phyloP scores from a whole-genome alignment of 805 yeast species.

The Diddensiella transvaalensis region DNA sequence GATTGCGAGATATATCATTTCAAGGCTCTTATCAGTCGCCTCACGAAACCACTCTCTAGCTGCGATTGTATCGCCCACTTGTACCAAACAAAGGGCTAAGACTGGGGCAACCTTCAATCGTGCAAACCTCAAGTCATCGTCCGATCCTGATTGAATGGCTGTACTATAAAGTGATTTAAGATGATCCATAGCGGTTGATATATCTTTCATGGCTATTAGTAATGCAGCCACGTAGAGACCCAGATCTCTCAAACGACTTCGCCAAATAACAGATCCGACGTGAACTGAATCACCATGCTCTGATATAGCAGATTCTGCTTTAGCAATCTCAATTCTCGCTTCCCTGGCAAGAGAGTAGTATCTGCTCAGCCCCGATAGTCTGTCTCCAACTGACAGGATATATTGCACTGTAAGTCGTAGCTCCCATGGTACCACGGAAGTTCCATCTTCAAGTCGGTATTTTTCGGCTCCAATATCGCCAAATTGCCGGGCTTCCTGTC shows the following conservation, averaged over 20 bases:
- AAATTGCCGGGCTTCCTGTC: slow-evolving; percentile 30
- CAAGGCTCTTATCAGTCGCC: background rate
- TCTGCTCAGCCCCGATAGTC: slow-evolving; percentile 30
- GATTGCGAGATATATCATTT: slow-evolving; percentile 13
- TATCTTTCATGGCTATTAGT: slow-evolving; percentile 33
- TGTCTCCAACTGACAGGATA: slow-evolving; percentile 33
- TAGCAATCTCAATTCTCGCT: slow-evolving; percentile 28
- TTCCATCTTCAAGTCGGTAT: slow-evolving; percentile 22
- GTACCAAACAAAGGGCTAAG: slow-evolving; percentile 25
- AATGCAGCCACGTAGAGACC: slow-evolving; percentile 34
- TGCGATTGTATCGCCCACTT: slow-evolving; percentile 30
- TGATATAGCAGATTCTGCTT: slow-evolving; percentile 2
- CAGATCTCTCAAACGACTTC: slow-evolving; percentile 25
- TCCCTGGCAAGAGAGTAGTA: slow-evolving; percentile 35
- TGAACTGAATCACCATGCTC: background rate
- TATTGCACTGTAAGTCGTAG: slow-evolving; percentile 32
- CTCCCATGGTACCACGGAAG: slow-evolving; percentile 32
- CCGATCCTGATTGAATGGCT: background rate
- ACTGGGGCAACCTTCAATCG: slow-evolving; percentile 12
- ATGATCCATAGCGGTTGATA: slow-evolving; percentile 32
- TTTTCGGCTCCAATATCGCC: slow-evolving; percentile 27
- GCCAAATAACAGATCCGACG: slow-evolving; percentile 18
- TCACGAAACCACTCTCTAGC: slow-evolving; percentile 30
- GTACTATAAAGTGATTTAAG: slow-evolving; percentile 22
- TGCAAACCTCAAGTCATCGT: slow-evolving; percentile 9